A percentile compares a stretch with the other conserved stretches of the same genome.
Evolutionary conservation across 768 basidiomycete species (phyloP).

Genomic region (Trametes elegans): DNA sequence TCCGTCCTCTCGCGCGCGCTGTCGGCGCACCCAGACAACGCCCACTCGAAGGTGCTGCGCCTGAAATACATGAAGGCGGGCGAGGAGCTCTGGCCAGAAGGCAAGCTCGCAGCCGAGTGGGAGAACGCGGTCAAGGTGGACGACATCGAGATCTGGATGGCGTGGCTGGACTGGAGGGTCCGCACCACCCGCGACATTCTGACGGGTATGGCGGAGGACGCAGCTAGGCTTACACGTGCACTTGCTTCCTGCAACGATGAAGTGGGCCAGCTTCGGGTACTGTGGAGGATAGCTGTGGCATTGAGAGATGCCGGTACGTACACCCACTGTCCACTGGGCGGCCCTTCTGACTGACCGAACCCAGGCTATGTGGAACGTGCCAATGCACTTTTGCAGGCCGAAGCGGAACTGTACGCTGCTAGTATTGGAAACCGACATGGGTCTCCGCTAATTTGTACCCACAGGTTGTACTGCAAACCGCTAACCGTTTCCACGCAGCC

Average conservation of each 20-base stretch:
- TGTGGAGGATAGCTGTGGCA: slow-evolving; percentile 69
- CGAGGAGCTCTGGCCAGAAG: slow-evolving; percentile 66
- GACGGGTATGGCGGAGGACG: slow-evolving; percentile 52
- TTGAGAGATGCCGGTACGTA: slow-evolving; percentile 60
- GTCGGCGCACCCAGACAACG: slow-evolving; percentile 50
- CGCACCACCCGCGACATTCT: slow-evolving; percentile 46
- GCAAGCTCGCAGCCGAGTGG: slow-evolving; percentile 63
- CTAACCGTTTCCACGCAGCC: slow-evolving; percentile 40
- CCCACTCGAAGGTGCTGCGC: slow-evolving; percentile 48
- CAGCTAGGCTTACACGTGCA: slow-evolving; percentile 42
- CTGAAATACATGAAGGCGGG: slow-evolving; percentile 68
- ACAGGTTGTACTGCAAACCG: slow-evolving; percentile 61
- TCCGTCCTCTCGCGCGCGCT: slow-evolving; percentile 69
- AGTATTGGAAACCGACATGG: no score
- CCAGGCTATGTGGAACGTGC: slow-evolving; percentile 74
- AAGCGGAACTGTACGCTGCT: slow-evolving; percentile 65
- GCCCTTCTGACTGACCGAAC: neutral
- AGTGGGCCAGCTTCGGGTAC: slow-evolving; percentile 50
- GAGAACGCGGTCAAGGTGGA: slow-evolving; percentile 55
- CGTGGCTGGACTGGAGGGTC: slow-evolving; percentile 79
- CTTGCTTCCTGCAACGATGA: slow-evolving; percentile 35
- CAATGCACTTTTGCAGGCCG: slow-evolving; percentile 77
- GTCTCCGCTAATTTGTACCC: no score
- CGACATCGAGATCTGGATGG: slow-evolving; percentile 64
- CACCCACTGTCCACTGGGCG: slow-evolving; percentile 11